Conservation (phyloP, 495 filamentous ascomycete species). For the Podospora conica region DNA sequence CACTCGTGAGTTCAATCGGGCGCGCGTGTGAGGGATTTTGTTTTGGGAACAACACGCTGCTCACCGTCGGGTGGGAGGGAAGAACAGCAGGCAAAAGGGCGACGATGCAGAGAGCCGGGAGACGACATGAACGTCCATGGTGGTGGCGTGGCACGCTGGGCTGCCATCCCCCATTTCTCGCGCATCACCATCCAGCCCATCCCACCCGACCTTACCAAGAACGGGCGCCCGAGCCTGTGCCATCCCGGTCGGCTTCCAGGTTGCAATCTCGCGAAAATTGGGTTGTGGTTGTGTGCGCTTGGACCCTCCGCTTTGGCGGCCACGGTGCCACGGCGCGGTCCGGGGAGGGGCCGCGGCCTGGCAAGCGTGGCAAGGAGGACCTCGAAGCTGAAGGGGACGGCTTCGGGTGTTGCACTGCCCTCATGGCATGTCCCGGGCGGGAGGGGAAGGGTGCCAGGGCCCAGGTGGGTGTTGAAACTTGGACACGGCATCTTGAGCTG, state of each 20-base stretch:
- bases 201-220: not conserved
- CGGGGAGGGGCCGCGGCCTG: not conserved
- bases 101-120: not conserved
- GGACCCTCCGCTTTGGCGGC: constrained; percentile 16
- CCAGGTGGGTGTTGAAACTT: too few species aligned
- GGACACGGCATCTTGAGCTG: not conserved
- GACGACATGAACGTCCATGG: not conserved
- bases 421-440: not conserved
- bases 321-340: not conserved
- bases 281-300: constrained; percentile 18
- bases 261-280: constrained; percentile 22
- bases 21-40: not conserved
- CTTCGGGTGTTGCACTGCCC: not conserved
- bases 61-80: not conserved
- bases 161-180: not conserved
- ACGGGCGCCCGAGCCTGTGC: not conserved
- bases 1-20: not conserved
- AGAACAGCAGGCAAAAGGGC: not conserved
- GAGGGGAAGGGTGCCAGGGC: not conserved
- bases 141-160: not conserved
- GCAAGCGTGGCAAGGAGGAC: not conserved
- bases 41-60: not conserved
- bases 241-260: not conserved
- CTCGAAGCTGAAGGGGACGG: not conserved
- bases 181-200: not conserved